A percentile compares a stretch with the other conserved stretches of the same genome.
phyloP scores from a whole-genome alignment of 2,329 filamentous ascomycete genomes.

The Helotiales sp. region DNA sequence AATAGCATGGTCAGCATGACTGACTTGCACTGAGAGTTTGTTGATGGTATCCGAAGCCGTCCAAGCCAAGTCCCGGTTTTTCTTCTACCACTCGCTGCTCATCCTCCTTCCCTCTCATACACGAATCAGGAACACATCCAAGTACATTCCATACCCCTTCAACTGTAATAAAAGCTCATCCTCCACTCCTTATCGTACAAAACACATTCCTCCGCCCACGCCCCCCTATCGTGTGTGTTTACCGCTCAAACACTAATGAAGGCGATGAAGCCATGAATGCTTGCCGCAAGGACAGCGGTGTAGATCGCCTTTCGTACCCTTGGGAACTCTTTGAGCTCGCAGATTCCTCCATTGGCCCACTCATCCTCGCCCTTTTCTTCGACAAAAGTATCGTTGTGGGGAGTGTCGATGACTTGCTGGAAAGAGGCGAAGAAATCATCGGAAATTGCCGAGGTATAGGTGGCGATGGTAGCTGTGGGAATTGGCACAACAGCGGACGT shows the following conservation, averaged over 20 bases:
- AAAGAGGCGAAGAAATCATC: not conserved
- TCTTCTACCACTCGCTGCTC: not conserved
- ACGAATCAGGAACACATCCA: not conserved
- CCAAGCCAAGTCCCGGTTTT: not conserved
- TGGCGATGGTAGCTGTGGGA: not conserved
- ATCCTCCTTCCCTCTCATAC: not conserved
- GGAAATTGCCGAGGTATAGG: not conserved
- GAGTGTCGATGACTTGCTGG: not conserved
- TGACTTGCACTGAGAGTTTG: not conserved
- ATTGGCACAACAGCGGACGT: not conserved
- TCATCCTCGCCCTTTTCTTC: not conserved
- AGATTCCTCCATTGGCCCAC: not conserved
- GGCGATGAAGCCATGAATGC: not conserved
- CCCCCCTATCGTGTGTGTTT: not conserved
- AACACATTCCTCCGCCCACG: not conserved
- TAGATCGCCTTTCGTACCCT: not conserved
- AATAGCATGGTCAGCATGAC: not conserved
- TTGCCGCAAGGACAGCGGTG: not conserved
- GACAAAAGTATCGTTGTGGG: not conserved
- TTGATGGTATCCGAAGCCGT: not conserved
- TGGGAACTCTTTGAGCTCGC: not conserved
- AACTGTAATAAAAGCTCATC: not conserved
- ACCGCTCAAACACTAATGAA: not conserved
- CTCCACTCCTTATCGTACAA: not conserved
- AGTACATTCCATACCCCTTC: too few species aligned